Evolutionary conservation across 1,284 basidiomycete genomes (phyloP).

Genomic region (Ustilago lituana): DNA sequence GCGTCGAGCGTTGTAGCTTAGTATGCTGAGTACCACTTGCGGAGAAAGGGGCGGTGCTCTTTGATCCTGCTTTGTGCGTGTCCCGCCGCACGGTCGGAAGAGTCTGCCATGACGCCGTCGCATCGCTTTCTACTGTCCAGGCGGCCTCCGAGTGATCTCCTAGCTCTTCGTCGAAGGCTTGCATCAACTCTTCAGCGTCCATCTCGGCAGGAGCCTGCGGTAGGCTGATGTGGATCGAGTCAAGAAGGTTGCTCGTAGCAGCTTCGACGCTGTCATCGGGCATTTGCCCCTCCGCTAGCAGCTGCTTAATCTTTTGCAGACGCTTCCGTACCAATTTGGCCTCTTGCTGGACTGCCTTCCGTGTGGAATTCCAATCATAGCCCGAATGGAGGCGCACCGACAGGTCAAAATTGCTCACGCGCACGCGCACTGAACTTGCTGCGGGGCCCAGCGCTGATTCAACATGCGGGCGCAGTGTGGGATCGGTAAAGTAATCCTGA

Average conservation of each 20-base stretch:
- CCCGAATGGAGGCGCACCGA: constrained; percentile 67
- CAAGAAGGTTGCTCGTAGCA: constrained; percentile 83
- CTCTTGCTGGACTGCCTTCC: constrained; percentile 85
- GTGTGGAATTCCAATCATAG: constrained; percentile 90
- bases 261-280: constrained; percentile 84
- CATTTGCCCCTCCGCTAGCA: constrained; percentile 89
- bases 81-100: constrained; percentile 21
- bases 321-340: constrained; percentile 85
- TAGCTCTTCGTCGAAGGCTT: constrained; percentile 85
- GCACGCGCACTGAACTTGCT: constrained; percentile 43
- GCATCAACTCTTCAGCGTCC: constrained; percentile 74
- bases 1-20: constrained; percentile 79
- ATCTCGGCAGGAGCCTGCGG: constrained; percentile 42
- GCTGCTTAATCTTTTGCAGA: constrained; percentile 88
- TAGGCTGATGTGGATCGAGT: constrained; percentile 77
- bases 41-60: no score
- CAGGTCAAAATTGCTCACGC: constrained; percentile 47
- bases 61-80: no score
- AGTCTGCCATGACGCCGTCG: constrained; percentile 53
- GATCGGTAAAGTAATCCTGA: constrained; percentile 49
- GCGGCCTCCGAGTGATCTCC: constrained; percentile 70
- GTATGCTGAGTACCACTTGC: constrained; percentile 60
- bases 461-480: constrained; percentile 32
- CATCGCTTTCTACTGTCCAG: constrained; percentile 32
- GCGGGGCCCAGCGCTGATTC: constrained; percentile 25